Evolutionary conservation across 176 grass and related monocot species (phyloP).

Genomic region (Carex littledalei): DNA sequence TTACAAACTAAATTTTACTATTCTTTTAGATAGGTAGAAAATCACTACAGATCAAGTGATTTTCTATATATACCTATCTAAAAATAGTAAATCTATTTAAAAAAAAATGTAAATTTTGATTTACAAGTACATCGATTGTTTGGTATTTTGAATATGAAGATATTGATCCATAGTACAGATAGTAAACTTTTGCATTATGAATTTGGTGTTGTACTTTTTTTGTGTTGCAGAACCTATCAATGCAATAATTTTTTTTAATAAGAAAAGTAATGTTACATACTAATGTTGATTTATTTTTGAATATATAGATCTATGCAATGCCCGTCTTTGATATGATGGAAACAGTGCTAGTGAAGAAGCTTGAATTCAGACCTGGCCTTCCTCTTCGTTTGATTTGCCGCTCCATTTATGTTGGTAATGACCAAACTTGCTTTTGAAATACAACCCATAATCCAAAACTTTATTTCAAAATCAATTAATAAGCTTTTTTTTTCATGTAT

Average conservation of each 20-base stretch:
- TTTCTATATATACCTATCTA: too few species aligned
- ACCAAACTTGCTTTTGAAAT: neutral
- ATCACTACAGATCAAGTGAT: too few species aligned
- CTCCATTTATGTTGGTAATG: slow-evolving; percentile 51
- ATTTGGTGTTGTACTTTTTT: neutral
- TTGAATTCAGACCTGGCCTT: slow-evolving; percentile 35
- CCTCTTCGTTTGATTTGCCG: slow-evolving; percentile 55
- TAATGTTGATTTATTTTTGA: neutral
- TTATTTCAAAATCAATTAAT: neutral
- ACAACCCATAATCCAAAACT: neutral
- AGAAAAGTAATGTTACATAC: neutral
- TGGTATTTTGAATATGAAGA: too few species aligned
- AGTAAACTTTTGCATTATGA: neutral
- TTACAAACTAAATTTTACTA: too few species aligned
- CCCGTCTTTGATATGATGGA: slow-evolving; percentile 60
- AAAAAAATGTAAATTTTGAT: too few species aligned
- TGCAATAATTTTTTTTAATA: neutral
- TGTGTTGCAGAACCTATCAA: neutral
- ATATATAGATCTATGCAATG: slow-evolving; percentile 50
- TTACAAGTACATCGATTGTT: too few species aligned
- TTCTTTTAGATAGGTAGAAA: too few species aligned
- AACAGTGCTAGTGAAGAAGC: slow-evolving; percentile 39
- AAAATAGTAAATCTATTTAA: too few species aligned
- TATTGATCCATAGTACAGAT: too few species aligned
- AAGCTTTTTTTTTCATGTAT: neutral